These are phyloP conservation scores for Aspergillus wentii DNA, from an alignment of 495 filamentous ascomycete species.

Conservation along the genomic window DNA sequence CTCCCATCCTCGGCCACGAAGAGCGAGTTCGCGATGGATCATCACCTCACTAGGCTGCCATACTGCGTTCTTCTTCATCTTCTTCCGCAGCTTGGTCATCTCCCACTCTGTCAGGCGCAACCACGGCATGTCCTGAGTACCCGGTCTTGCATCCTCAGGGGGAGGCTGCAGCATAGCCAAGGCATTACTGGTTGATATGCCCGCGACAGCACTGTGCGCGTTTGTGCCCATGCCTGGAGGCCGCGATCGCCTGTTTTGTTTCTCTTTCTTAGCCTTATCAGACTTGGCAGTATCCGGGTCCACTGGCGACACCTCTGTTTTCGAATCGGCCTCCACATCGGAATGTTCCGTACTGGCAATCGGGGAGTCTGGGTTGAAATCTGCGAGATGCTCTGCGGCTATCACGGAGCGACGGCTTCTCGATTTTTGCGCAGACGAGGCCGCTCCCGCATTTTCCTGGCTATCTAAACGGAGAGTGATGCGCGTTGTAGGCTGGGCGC, in stretches of 20 bases:
- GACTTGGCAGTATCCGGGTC: slow-evolving; percentile 4
- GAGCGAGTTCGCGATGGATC: slow-evolving; percentile 82
- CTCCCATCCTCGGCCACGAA: slow-evolving; percentile 71
- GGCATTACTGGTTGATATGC: slow-evolving; percentile 77
- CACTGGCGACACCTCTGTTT: slow-evolving; percentile 7
- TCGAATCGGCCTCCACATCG: slow-evolving; percentile 30
- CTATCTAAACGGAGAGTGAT: slow-evolving; percentile 62
- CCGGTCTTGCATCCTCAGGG: slow-evolving; percentile 66
- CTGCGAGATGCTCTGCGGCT: slow-evolving; percentile 28
- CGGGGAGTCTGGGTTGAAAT: slow-evolving; percentile 37
- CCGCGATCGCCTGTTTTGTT: slow-evolving; percentile 40
- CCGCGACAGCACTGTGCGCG: slow-evolving; percentile 47
- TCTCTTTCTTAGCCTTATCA: slow-evolving; percentile 35
- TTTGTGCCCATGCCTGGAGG: slow-evolving; percentile 36
- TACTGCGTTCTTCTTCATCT: slow-evolving; percentile 98
- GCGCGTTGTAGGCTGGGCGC: slow-evolving; percentile 42
- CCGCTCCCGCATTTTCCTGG: slow-evolving; percentile 23
- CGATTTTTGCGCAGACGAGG: slow-evolving; percentile 23
- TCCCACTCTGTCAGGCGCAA: slow-evolving; percentile 85
- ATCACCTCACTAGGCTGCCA: slow-evolving; percentile 96
- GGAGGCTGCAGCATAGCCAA: slow-evolving; percentile 73
- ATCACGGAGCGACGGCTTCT: slow-evolving; percentile 34
- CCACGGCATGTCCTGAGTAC: slow-evolving; percentile 82
- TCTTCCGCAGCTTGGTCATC: slow-evolving; percentile 83
- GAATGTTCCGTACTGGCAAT: slow-evolving; percentile 45